phyloP scores from a whole-genome alignment of 2,329 filamentous ascomycete species.

The Tolypocladium endophyticum region DNA sequence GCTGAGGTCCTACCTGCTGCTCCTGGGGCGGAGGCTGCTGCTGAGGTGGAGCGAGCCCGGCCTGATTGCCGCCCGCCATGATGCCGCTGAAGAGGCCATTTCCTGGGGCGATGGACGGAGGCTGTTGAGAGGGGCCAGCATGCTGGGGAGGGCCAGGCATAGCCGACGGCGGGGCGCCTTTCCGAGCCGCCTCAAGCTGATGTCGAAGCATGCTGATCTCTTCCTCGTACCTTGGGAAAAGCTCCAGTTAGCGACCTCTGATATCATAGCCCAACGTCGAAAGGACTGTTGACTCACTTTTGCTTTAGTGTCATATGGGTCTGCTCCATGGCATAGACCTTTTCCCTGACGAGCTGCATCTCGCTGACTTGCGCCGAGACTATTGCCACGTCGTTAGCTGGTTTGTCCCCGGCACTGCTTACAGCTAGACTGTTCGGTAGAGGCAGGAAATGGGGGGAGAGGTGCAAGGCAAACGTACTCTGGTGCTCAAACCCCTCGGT shows the following conservation, averaged over 20 bases:
- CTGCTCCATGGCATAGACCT: conserved; percentile 89
- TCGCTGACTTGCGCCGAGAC: conserved; percentile 87
- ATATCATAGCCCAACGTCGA: neutral
- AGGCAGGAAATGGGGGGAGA: neutral
- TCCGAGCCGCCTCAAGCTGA: conserved; percentile 71
- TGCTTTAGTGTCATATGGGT: conserved; percentile 78
- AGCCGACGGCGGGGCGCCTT: conserved; percentile 43
- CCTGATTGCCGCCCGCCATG: conserved; percentile 82
- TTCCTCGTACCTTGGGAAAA: conserved; percentile 71
- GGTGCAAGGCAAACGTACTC: conserved; percentile 47
- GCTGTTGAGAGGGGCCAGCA: conserved; percentile 69
- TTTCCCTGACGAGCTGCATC: conserved; percentile 87
- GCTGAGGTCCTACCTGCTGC: conserved; percentile 41
- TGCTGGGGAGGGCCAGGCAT: conserved; percentile 65
- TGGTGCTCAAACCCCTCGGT: conserved; percentile 87
- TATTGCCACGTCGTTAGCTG: conserved; percentile 23
- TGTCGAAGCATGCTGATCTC: conserved; percentile 77
- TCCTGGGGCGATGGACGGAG: conserved; percentile 81
- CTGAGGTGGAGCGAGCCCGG: conserved; percentile 71
- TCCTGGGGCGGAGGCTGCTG: conserved; percentile 61
- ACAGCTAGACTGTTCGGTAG: neutral
- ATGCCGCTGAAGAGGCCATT: conserved; percentile 92
- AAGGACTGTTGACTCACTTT: conserved; percentile 53
- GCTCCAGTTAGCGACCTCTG: conserved; percentile 3
- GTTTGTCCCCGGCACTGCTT: neutral